phyloP scores from a whole-genome alignment of 495 filamentous ascomycete species.

The Trichoderma virens region DNA sequence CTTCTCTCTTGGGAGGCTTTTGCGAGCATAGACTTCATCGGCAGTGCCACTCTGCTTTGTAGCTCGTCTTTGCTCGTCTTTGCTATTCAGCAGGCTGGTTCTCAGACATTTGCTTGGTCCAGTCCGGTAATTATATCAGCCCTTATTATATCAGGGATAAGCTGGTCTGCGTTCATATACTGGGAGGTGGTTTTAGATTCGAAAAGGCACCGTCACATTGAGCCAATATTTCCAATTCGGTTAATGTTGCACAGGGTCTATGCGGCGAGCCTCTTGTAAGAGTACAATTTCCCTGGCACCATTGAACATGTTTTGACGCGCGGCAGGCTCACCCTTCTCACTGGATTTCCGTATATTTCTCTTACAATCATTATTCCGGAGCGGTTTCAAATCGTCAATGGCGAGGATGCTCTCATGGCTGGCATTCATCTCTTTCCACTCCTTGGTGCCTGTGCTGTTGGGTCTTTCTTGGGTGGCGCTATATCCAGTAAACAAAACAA shows the following conservation, averaged over 20 bases:
- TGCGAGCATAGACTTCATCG: constrained; percentile 48
- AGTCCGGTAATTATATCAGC: constrained; percentile 35
- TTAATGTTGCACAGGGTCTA: constrained; percentile 31
- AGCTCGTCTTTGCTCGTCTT: constrained; percentile 51
- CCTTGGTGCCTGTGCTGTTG: constrained; percentile 42
- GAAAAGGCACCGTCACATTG: constrained; percentile 20
- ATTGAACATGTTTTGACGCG: constrained; percentile 14
- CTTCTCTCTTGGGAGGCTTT: constrained; percentile 22
- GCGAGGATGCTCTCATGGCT: constrained; percentile 38
- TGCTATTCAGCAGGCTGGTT: constrained; percentile 49
- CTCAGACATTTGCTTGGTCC: constrained; percentile 37
- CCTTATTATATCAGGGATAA: constrained; percentile 33
- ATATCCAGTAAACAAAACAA: constrained; percentile 38
- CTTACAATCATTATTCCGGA: constrained; percentile 53
- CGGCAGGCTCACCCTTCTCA: constrained; percentile 38
- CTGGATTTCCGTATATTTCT: constrained; percentile 50
- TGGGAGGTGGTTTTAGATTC: constrained; percentile 38
- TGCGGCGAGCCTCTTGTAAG: constrained; percentile 35
- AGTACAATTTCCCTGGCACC: constrained; percentile 18
- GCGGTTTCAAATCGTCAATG: constrained; percentile 51
- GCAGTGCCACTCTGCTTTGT: constrained; percentile 44
- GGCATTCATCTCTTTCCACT: constrained; percentile 54
- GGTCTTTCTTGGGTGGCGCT: constrained; percentile 41
- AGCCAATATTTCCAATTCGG: constrained; percentile 34
- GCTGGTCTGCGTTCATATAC: constrained; percentile 37